Evolutionary conservation across 2,329 filamentous ascomycete genomes (phyloP).

Genomic region (Penicillium frequentans): DNA sequence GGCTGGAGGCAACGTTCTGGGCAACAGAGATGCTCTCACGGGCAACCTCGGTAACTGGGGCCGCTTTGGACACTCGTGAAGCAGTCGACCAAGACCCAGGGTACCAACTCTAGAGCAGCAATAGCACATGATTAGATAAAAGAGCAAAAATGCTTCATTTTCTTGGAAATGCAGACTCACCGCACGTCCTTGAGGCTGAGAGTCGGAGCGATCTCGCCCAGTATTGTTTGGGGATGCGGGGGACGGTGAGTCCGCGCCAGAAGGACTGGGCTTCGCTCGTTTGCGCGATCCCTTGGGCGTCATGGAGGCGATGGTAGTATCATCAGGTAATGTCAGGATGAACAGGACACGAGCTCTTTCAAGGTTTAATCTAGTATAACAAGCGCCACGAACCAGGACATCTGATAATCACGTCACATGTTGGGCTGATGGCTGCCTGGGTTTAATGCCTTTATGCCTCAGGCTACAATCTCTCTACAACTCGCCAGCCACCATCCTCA

Average conservation of each 20-base stretch:
- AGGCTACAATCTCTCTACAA: slow-evolving; percentile 10
- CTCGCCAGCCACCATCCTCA: slow-evolving; percentile 7
- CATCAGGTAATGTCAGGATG: slow-evolving; percentile 32
- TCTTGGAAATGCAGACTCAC: slow-evolving; percentile 26
- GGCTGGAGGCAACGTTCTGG: slow-evolving; percentile 37
- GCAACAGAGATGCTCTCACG: slow-evolving; percentile 50
- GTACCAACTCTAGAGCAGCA: slow-evolving; percentile 41
- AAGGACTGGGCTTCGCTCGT: slow-evolving; percentile 43
- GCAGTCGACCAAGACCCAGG: slow-evolving; percentile 45
- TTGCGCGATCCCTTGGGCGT: slow-evolving; percentile 45
- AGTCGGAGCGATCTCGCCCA: slow-evolving; percentile 25
- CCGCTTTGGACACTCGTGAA: slow-evolving; percentile 44
- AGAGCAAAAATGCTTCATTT: background rate
- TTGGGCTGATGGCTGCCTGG: slow-evolving; percentile 17
- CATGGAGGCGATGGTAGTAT: slow-evolving; percentile 33
- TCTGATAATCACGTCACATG: slow-evolving; percentile 38
- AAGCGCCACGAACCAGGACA: slow-evolving; percentile 19
- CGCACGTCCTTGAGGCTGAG: slow-evolving; percentile 26
- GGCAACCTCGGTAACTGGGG: slow-evolving; percentile 50
- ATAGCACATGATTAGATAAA: slow-evolving; percentile 10
- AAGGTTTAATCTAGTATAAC: background rate
- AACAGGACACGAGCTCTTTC: background rate
- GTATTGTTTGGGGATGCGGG: slow-evolving; percentile 24
- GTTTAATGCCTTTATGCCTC: background rate
- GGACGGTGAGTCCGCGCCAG: slow-evolving; percentile 31